Base-by-base conservation (phyloP, 495 filamentous ascomycete genomes). In the Tricharina praecox region DNA sequence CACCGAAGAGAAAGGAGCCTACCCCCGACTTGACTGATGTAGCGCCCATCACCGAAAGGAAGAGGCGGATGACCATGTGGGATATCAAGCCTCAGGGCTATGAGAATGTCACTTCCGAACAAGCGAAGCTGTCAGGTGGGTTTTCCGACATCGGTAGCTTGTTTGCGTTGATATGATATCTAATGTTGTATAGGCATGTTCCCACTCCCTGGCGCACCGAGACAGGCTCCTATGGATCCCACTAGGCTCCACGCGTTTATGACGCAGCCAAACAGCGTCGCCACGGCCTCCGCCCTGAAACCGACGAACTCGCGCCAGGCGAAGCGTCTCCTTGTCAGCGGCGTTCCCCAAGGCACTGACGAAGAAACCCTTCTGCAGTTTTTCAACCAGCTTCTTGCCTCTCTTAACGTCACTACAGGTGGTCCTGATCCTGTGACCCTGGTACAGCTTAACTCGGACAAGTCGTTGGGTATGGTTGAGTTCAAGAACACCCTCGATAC, bases 21-120 rank as follows among this genome's bases (percentile, higher is more conserved):
- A 96, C 90, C 0, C 92, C 90, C 20, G 92, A 99, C 65, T 68
- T 99, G 62, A 93, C 87, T 50, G 78, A 93, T 56, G 68, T 85
- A 49, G 67, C 77, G 21, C 74, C 84, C 7, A 68, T 99, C 45
- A 68, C 82, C 45, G 76, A 85, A 54, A 78, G 87, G 47, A 85
- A 83, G 70, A 78, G 90, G 54, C 78, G 90, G 45, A 66, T 96
- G 68, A 95, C 86, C 23, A 93, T 96, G 63, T 99, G 90, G 90
- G 90, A 99, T 62, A 93, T 99, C 63, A 99, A 96, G 68, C 90
- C 90, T 10, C 84, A 85, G 18, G 88, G 90, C 23, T 99, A 99
- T 58, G 90, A 96, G 64, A 94, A 93, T 66, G 90, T 99, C 50
- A 95, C 92, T 10, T 92, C 90, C 20, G 90, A 99, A 63, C 92